phyloP scores from a whole-genome alignment of 2,329 filamentous ascomycete genomes.

The Aspergillus quadricinctus region DNA sequence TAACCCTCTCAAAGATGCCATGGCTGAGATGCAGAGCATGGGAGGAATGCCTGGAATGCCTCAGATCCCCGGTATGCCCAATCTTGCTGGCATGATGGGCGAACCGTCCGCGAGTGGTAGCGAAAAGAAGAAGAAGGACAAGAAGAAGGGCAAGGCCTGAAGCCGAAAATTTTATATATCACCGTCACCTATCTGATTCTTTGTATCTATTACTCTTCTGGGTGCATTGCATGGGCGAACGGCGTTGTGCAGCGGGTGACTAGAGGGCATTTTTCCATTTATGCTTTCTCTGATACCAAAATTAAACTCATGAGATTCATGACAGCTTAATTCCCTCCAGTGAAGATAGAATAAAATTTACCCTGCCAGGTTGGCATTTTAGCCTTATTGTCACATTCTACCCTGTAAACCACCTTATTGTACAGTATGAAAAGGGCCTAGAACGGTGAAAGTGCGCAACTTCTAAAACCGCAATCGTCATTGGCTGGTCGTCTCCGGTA shows the following conservation, averaged over 20 bases:
- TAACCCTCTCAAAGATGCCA: constrained; percentile 93
- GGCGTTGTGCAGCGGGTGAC: constrained; percentile 26
- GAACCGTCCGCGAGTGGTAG: constrained; percentile 25
- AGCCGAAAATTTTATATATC: constrained; percentile 1
- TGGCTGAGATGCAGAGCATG: constrained; percentile 76
- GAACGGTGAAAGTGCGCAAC: not conserved
- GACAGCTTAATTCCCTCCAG: not conserved
- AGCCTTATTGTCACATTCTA: not conserved
- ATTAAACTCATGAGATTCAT: constrained; percentile 4
- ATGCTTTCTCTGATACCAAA: constrained; percentile 20
- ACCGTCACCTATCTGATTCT: constrained; percentile 7
- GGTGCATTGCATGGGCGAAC: constrained; percentile 37
- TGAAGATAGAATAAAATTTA: not conserved
- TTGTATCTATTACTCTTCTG: constrained; percentile 19
- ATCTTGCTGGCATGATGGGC: constrained; percentile 53
- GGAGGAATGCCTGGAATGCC: constrained; percentile 41
- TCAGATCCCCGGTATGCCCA: constrained; percentile 44
- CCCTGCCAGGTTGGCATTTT: not conserved
- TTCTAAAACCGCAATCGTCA: not conserved
- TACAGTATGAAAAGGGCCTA: not conserved
- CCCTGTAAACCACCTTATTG: not conserved
- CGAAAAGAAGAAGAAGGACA: constrained; percentile 47
- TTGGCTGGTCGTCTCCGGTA: not conserved
- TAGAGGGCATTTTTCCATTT: constrained; percentile 9
- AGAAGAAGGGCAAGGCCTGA: constrained; percentile 47